Conservation (phyloP, 345 rosid species). For the Heritiera fomes region DNA sequence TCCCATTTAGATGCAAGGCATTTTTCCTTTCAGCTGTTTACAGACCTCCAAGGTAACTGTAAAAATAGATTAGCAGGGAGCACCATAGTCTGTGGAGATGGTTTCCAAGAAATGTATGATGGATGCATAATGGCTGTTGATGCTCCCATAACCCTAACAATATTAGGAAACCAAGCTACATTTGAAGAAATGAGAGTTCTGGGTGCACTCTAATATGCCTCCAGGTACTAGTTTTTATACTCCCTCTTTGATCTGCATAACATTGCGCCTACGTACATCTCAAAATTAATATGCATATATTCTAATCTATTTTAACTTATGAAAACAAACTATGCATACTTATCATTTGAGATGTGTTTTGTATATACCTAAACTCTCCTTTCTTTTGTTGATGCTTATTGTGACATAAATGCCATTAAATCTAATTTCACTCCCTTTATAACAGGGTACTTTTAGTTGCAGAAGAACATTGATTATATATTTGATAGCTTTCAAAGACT, state of each 20-base stretch:
- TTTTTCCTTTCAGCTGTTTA: too few species aligned
- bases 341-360: background rate
- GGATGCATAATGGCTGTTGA: constrained; percentile 64
- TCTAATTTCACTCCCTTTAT: background rate
- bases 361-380: too few species aligned
- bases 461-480: too few species aligned
- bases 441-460: too few species aligned
- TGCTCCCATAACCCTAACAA: constrained; percentile 65
- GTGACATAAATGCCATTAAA: background rate
- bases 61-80: constrained; percentile 38
- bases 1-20: background rate
- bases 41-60: background rate
- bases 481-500: background rate
- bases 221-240: constrained; percentile 40
- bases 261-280: background rate
- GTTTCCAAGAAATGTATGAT: constrained; percentile 45
- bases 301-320: background rate
- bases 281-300: background rate
- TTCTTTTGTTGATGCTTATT: too few species aligned
- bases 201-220: constrained; percentile 80
- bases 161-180: constrained; percentile 68
- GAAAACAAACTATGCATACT: background rate
- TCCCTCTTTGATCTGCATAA: background rate
- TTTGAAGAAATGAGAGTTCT: constrained; percentile 73
- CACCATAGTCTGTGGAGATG: constrained; percentile 47